Evolutionary conservation across 208 protist genomes (phyloP).

Genomic region (Trypanosoma cruzi): DNA sequence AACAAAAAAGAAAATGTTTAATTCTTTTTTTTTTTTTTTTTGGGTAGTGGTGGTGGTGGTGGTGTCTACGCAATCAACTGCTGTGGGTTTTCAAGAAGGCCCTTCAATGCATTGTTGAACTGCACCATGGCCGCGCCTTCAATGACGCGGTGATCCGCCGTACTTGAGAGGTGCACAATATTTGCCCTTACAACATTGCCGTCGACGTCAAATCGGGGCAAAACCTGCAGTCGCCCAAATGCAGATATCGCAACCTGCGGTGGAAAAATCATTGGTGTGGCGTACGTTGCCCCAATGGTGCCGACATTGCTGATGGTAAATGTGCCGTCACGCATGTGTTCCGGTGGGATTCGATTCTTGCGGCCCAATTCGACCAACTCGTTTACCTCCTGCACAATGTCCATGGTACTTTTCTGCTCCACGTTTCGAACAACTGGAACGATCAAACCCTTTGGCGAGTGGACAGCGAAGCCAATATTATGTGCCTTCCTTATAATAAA

Average conservation of each 20-base stretch:
- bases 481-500: constrained; percentile 88
- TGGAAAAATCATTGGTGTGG: constrained; percentile 85
- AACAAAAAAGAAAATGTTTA: background rate
- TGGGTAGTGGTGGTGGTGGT: too few relatives aligned
- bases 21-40: too few relatives aligned
- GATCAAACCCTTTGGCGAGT: constrained; percentile 94
- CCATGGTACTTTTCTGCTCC: constrained; percentile 82
- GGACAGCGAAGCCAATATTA: constrained; percentile 97
- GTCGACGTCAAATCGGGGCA: constrained; percentile 83
- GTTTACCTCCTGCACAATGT: constrained; percentile 94
- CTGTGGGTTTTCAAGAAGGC: constrained; percentile 86
- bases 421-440: constrained; percentile 95
- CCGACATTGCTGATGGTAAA: constrained; percentile 98
- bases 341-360: constrained; percentile 50
- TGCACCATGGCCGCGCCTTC: constrained; percentile 97
- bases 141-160: constrained; percentile 96
- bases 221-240: constrained; percentile 84
- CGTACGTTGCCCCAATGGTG: constrained; percentile 94
- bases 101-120: constrained; percentile 93
- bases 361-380: constrained; percentile 65
- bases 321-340: constrained; percentile 89
- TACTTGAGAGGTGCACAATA: constrained; percentile 80
- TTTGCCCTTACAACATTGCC: constrained; percentile 66
- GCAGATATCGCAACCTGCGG: constrained; percentile 95
- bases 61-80: constrained; percentile 85